Percentiles rank a stretch among this genome's conserved stretches.
Conservation (phyloP, 306 rosid species). For the Dryas drummondii region DNA sequence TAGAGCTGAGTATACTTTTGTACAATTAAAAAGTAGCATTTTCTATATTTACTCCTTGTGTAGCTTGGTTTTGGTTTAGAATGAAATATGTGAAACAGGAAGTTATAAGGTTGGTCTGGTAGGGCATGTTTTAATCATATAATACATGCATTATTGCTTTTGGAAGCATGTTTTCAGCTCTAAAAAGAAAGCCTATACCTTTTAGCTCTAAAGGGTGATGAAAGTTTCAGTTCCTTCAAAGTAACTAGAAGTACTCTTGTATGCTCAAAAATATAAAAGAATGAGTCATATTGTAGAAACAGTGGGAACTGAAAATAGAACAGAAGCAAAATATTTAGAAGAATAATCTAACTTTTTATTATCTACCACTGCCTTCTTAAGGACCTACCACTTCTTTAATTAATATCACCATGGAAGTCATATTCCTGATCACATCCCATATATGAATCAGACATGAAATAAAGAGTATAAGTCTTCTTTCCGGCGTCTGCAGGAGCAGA, state of each 20-base stretch:
- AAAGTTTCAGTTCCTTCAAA: no score
- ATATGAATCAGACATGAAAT: conserved; percentile 87
- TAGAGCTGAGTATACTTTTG: no score
- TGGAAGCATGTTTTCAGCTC: background rate
- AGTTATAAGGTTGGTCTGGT: no score
- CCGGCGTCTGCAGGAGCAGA: conserved; percentile 67
- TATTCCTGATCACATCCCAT: conserved; percentile 90
- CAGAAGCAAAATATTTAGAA: background rate
- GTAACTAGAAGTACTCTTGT: no score
- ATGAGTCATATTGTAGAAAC: background rate
- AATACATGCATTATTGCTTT: background rate
- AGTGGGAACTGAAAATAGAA: background rate
- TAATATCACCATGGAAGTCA: conserved; percentile 55
- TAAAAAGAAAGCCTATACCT: background rate
- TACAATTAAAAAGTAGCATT: no score
- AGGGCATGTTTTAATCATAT: background rate
- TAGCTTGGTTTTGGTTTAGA: no score
- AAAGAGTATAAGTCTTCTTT: conserved; percentile 59
- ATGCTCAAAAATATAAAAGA: no score
- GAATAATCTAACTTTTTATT: conserved; percentile 5
- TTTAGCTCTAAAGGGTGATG: background rate
- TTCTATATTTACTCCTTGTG: no score
- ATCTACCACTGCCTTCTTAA: conserved; percentile 43
- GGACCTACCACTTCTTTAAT: conserved; percentile 38
- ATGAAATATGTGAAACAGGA: no score